A percentile compares a stretch with the other conserved stretches of the same genome.
Conservation (phyloP, 768 basidiomycete species). For the Royoungia palumana region DNA sequence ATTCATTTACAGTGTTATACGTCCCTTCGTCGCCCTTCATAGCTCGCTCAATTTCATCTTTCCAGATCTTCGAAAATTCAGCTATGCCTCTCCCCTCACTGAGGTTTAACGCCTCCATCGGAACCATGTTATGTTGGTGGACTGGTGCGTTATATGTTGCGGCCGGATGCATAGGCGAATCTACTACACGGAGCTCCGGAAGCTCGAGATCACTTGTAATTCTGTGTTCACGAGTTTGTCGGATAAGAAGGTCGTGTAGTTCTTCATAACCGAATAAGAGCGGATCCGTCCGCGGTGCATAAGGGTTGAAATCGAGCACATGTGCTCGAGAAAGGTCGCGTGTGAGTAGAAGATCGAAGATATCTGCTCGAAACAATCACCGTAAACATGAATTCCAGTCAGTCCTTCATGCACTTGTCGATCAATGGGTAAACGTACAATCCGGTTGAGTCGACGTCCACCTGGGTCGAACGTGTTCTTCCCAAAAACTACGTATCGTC, state of each 20-base stretch:
- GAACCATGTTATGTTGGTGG: conserved; percentile 87
- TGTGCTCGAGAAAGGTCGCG: conserved; percentile 74
- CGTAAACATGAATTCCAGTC: background rate
- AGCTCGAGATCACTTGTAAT: conserved; percentile 3
- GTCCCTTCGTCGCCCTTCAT: conserved; percentile 16
- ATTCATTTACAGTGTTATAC: background rate
- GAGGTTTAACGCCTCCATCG: conserved; percentile 80
- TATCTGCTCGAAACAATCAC: conserved; percentile 41
- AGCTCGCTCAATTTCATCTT: conserved; percentile 46
- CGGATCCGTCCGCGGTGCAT: conserved; percentile 79
- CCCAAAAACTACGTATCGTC: conserved; percentile 63
- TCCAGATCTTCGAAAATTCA: conserved; percentile 70
- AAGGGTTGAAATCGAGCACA: conserved; percentile 91
- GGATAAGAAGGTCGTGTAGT: conserved; percentile 42
- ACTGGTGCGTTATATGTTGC: conserved; percentile 65
- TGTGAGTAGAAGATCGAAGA: conserved; percentile 84
- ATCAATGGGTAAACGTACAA: conserved; percentile 49
- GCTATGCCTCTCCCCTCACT: conserved; percentile 69
- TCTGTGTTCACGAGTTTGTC: conserved; percentile 3
- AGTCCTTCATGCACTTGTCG: background rate
- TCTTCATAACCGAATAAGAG: conserved; percentile 84
- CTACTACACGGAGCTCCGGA: conserved; percentile 63
- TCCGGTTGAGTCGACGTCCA: conserved; percentile 54
- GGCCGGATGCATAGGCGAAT: conserved; percentile 70
- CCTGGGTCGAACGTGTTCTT: conserved; percentile 53